phyloP scores from a whole-genome alignment of 495 filamentous ascomycete genomes.

The Penicillium macrosclerotiorum region DNA sequence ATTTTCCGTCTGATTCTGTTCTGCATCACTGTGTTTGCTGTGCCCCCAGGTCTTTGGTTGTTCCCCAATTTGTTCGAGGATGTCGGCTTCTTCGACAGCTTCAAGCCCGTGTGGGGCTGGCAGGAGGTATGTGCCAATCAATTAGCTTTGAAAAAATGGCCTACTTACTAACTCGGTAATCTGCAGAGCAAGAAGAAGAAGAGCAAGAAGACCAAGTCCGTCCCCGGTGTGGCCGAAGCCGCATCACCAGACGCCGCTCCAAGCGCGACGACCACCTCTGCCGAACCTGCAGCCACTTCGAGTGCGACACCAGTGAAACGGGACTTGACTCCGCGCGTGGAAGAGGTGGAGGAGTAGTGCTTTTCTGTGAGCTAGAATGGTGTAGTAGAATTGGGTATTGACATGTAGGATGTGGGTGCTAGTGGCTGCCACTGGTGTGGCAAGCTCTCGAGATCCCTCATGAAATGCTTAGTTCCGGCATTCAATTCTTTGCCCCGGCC shows the following conservation, averaged over 20 bases:
- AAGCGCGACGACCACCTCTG: constrained; percentile 58
- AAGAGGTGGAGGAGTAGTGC: constrained; percentile 64
- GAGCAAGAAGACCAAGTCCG: constrained; percentile 60
- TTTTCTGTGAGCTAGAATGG: not conserved
- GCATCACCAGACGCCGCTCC: constrained; percentile 44
- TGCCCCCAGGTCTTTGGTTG: constrained; percentile 89
- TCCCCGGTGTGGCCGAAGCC: constrained; percentile 13
- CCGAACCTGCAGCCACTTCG: constrained; percentile 50
- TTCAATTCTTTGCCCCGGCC: too few relatives aligned
- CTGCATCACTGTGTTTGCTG: constrained; percentile 80
- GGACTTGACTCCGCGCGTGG: constrained; percentile 59
- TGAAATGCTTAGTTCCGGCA: too few relatives aligned
- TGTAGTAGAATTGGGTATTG: too few relatives aligned
- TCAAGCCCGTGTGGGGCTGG: constrained; percentile 97
- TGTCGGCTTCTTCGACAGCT: constrained; percentile 97
- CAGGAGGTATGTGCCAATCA: constrained; percentile 67
- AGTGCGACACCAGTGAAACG: constrained; percentile 38
- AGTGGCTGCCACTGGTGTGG: too few relatives aligned
- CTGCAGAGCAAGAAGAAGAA: constrained; percentile 50
- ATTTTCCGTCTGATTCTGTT: constrained; percentile 97
- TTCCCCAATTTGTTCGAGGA: constrained; percentile 99
- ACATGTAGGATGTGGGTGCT: too few relatives aligned
- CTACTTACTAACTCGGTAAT: constrained; percentile 14
- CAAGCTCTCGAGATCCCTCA: too few relatives aligned
- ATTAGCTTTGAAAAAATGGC: not conserved